Base-by-base conservation (phyloP, 495 filamentous ascomycete species). In the Neurospora intermedia region DNA sequence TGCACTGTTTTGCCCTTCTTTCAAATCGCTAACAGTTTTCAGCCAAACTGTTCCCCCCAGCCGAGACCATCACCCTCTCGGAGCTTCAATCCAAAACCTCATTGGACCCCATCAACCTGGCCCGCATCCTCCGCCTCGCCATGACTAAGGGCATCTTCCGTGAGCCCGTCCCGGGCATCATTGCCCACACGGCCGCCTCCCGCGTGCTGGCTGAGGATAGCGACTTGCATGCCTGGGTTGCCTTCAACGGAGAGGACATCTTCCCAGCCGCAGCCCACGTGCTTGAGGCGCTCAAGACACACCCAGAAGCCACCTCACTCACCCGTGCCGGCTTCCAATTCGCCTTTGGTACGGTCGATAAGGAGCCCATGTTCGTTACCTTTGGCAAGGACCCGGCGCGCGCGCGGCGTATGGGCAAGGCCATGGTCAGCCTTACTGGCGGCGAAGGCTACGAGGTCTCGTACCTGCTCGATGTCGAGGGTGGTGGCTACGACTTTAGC, bases 111-210 rank as follows among this genome's bases (percentile, higher is more conserved):
- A 77, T 79, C 73, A 84, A 87, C 73, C 78, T 89, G 18, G 80
- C 83, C 42, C 84, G 88, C 35, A 73, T 88, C 38, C 76, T 89
- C n/a, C 87, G 87, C 6, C 81, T 87, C 71, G 86, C 84, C 48
- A 89, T 89, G 78, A 86, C 84, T 69, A 85, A 87, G 72, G 81
- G 81, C 18, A 85, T 90, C 72, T 91, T 91, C 82, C 76, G 79
- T 20, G 88, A 90, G 71, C 83, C 85, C 5, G 71, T 72, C 20
- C 84, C 84, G 0, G 85, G 84, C 3, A 72, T 84, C 7, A 83
- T 91, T 69, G 83, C 81, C 6, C 89, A 90, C 77, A 88, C 87
- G 38, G 83, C 85, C 15, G 81, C 81, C 0, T 86, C 84, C 1
- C 82, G 80, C 40, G 71, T 83, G 6, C 82, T 89, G 0, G 83